Evolutionary conservation across 441 rosid species (phyloP).

Genomic region (Arabidopsis hybrid): DNA sequence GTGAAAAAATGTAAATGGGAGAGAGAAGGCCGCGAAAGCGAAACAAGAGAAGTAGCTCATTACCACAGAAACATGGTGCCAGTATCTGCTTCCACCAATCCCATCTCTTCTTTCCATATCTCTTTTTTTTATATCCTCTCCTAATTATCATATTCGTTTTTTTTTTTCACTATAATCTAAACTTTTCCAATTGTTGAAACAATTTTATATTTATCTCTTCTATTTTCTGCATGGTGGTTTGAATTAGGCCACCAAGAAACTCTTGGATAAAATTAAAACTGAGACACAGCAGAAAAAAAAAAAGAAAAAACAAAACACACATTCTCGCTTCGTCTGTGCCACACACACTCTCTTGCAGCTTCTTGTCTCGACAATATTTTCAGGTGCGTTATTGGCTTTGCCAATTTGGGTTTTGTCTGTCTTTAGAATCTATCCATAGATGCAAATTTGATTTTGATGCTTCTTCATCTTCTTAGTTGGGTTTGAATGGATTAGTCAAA

Average conservation of each 20-base stretch:
- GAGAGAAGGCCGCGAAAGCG: conserved; percentile 17
- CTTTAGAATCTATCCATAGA: not conserved
- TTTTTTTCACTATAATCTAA: not conserved
- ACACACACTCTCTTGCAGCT: conserved; percentile 28
- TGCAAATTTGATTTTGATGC: conserved; percentile 12
- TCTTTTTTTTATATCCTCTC: conserved; percentile 34
- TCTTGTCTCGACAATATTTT: not conserved
- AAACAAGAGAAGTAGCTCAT: conserved; percentile 7
- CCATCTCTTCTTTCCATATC: conserved; percentile 64
- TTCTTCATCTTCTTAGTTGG: conserved; percentile 11
- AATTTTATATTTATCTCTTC: conserved; percentile 5
- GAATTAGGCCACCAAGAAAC: conserved; percentile 30
- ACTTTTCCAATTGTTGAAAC: not conserved
- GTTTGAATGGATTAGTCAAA: not conserved
- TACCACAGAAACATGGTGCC: conserved; percentile 62
- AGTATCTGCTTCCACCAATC: conserved; percentile 68
- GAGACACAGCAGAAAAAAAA: not conserved
- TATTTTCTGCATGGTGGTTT: conserved; percentile 33
- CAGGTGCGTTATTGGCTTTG: conserved; percentile 23
- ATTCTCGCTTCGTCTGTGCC: conserved; percentile 35
- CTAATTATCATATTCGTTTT: not conserved
- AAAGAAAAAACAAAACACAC: not conserved
- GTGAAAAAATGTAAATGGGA: conserved; percentile 22
- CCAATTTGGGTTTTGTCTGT: conserved; percentile 25
- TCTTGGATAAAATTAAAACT: conserved; percentile 17